Percentiles rank a stretch among this genome's conserved stretches.
phyloP scores from a whole-genome alignment of 371 early-diverging fungal species.

The Mortierella sp. region DNA sequence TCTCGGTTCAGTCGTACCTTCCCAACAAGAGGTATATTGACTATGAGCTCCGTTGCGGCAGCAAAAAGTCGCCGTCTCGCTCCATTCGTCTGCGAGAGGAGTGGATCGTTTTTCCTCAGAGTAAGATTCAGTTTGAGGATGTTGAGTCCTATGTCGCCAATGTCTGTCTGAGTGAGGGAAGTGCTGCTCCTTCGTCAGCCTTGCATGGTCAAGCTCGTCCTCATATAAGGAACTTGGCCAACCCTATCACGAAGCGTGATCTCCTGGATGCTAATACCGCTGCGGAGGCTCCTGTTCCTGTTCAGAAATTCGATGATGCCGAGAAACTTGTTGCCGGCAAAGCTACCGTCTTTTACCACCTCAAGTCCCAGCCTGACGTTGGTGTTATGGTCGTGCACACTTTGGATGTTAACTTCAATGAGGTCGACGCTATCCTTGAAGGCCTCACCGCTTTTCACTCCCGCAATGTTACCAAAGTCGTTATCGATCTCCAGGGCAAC shows the following conservation, averaged over 20 bases:
- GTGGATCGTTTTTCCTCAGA: constrained; percentile 15
- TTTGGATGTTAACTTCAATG: background rate
- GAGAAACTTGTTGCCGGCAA: constrained; percentile 21
- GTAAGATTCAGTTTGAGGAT: constrained; percentile 5
- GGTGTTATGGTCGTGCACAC: constrained; percentile 38
- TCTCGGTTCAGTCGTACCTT: constrained; percentile 15
- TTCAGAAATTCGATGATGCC: constrained; percentile 9
- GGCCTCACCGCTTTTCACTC: constrained; percentile 4
- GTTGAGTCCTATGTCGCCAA: constrained; percentile 17
- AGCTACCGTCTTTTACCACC: constrained; percentile 30
- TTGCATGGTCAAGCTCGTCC: background rate
- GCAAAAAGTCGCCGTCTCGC: background rate
- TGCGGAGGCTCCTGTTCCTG: background rate
- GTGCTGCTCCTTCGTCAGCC: background rate
- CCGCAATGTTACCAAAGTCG: constrained; percentile 29
- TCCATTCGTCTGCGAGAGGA: background rate
- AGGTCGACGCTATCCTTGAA: background rate
- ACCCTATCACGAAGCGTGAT: constrained; percentile 9
- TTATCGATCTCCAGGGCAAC: constrained; percentile 45
- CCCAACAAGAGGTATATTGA: constrained; percentile 20
- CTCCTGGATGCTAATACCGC: background rate
- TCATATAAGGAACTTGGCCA: background rate
- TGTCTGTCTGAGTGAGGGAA: constrained; percentile 6
- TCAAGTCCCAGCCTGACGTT: constrained; percentile 34
- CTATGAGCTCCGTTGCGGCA: constrained; percentile 28